Conservation (phyloP, 768 basidiomycete genomes). For the Hygrocybe punicea region DNA sequence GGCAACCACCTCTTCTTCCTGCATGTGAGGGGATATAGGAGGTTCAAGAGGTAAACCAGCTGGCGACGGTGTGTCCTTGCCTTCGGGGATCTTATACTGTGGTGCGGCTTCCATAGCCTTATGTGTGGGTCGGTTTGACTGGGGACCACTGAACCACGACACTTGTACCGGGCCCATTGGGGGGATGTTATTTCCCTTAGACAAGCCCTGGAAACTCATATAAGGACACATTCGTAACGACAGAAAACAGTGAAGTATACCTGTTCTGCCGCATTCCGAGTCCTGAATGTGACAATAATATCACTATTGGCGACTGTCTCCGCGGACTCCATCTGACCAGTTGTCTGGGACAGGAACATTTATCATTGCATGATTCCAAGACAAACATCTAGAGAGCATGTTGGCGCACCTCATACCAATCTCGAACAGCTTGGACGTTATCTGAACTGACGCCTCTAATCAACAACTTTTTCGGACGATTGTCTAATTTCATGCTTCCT, state of each 20-base stretch:
- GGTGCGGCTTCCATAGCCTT: conserved; percentile 16
- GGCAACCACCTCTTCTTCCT: conserved; percentile 61
- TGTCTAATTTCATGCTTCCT: conserved; percentile 84
- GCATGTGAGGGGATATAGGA: conserved; percentile 33
- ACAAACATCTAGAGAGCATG: background rate
- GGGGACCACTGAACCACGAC: conserved; percentile 55
- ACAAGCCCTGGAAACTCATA: conserved; percentile 50
- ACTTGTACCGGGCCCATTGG: conserved; percentile 62
- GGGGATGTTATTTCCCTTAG: conserved; percentile 68
- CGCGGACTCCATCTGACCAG: conserved; percentile 67
- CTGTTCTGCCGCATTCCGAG: conserved; percentile 73
- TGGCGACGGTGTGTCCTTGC: conserved; percentile 16
- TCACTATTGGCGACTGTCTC: conserved; percentile 54
- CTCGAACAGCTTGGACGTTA: conserved; percentile 57
- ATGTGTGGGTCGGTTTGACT: conserved; percentile 6
- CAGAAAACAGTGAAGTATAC: conserved; percentile 32
- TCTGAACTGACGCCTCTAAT: conserved; percentile 62
- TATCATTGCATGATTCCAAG: conserved; percentile 2
- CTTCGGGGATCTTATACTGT: conserved; percentile 8
- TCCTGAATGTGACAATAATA: conserved; percentile 66
- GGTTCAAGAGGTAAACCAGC: conserved; percentile 22
- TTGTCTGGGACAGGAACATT: conserved; percentile 43
- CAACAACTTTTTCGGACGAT: conserved; percentile 76
- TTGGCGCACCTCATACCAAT: conserved; percentile 76
- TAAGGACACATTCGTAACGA: conserved; percentile 8